phyloP scores from a whole-genome alignment of 2,329 filamentous ascomycete genomes.

The Remersonia thermophila region DNA sequence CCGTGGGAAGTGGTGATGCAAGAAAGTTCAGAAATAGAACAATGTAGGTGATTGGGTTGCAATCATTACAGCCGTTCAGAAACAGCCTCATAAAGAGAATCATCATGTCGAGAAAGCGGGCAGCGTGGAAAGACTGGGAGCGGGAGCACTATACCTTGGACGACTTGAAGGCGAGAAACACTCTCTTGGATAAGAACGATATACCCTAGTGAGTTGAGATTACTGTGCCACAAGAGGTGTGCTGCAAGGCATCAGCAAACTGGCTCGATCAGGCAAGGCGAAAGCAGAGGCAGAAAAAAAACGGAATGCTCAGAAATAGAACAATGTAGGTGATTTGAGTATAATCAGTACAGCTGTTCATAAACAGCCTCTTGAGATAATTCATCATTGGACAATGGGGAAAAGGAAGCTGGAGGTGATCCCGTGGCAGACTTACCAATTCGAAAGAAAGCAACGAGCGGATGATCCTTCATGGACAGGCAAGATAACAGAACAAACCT shows the following conservation, averaged over 20 bases:
- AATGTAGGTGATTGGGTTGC: constrained; percentile 17
- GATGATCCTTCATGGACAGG: neutral
- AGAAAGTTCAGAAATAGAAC: constrained; percentile 15
- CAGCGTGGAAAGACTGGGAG: too few relatives aligned
- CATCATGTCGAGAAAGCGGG: constrained; percentile 12
- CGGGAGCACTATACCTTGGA: too few relatives aligned
- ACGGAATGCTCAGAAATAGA: constrained; percentile 13
- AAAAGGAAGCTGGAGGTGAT: neutral
- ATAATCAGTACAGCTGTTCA: constrained; percentile 17
- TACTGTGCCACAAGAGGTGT: too few relatives aligned
- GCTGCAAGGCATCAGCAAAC: too few relatives aligned
- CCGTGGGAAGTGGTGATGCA: neutral
- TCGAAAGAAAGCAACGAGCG: neutral
- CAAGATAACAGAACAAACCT: too few relatives aligned
- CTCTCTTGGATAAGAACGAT: too few relatives aligned
- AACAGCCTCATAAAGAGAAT: constrained; percentile 16
- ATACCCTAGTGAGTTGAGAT: too few relatives aligned
- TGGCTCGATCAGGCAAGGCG: too few relatives aligned
- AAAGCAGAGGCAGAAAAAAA: neutral
- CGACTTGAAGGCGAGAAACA: too few relatives aligned
- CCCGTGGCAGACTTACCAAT: neutral
- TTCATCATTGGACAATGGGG: constrained; percentile 11
- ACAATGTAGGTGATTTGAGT: constrained; percentile 18
- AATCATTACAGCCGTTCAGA: constrained; percentile 17
- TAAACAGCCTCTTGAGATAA: constrained; percentile 17